phyloP scores from a whole-genome alignment of 352 stramenopile species.

The Pythium rishiriense region DNA sequence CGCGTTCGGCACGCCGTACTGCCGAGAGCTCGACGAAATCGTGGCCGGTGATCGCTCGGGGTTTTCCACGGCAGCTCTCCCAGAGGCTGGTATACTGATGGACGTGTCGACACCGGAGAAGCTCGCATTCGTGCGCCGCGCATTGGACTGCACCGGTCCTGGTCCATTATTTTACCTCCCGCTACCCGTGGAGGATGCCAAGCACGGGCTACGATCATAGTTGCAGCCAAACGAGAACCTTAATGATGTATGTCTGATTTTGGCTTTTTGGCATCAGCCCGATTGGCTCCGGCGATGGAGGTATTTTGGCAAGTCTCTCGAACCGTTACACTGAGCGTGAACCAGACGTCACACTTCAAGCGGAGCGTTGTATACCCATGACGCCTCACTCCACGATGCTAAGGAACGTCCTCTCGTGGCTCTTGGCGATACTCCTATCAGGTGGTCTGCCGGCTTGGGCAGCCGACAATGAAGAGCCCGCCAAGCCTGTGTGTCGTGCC shows the following conservation, averaged over 20 bases:
- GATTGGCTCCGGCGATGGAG: too few species aligned
- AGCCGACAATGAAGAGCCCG: constrained; percentile 46
- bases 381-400: not conserved
- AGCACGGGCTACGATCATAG: constrained; percentile 3
- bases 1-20: constrained; percentile 12
- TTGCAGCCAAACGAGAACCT: too few species aligned
- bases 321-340: too few species aligned
- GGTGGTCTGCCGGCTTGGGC: not conserved
- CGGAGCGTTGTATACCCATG: too few species aligned
- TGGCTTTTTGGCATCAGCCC: too few species aligned
- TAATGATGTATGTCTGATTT: too few species aligned
- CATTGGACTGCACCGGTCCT: constrained; percentile 4
- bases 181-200: not conserved
- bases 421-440: not conserved
- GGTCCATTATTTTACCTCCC: constrained; percentile 7
- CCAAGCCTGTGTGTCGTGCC: constrained; percentile 40
- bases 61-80: not conserved
- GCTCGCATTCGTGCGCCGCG: constrained; percentile 3
- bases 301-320: too few species aligned
- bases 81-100: constrained; percentile 1
- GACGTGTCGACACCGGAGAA: constrained; percentile 8
- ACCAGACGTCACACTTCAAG: too few species aligned
- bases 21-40: constrained; percentile 13
- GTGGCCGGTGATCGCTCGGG: not conserved
- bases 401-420: not conserved